These are phyloP conservation scores for Tylopilus sp. DNA, from an alignment of 1,284 basidiomycete genomes.

Conservation along the genomic window DNA sequence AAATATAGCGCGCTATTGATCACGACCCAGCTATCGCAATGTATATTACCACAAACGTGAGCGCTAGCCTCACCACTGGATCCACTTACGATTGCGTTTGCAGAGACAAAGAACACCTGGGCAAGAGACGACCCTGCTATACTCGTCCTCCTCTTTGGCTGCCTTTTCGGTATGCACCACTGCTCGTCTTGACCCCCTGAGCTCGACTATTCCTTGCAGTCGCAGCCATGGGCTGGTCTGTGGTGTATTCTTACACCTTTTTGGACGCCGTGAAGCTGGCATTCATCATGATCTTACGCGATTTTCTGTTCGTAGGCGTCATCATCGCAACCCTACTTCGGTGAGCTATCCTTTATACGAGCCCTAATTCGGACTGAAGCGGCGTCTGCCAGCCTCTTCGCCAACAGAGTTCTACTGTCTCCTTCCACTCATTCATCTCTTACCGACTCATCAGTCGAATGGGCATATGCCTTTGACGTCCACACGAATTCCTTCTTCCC, in stretches of 20 bases:
- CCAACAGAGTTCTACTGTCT: slow-evolving; percentile 68
- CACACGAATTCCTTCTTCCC: slow-evolving; percentile 96
- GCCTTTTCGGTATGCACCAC: slow-evolving; percentile 57
- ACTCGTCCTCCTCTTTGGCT: slow-evolving; percentile 76
- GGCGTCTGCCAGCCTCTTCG: slow-evolving; percentile 52
- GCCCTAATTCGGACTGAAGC: neutral
- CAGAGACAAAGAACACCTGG: slow-evolving; percentile 98
- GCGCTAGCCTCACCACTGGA: neutral
- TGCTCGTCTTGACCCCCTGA: neutral
- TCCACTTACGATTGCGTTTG: neutral
- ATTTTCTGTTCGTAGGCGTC: slow-evolving; percentile 77
- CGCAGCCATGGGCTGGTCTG: slow-evolving; percentile 77
- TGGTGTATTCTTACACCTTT: slow-evolving; percentile 71
- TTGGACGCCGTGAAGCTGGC: slow-evolving; percentile 60
- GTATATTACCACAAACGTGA: slow-evolving; percentile 89
- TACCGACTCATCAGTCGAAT: slow-evolving; percentile 76
- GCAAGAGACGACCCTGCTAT: slow-evolving; percentile 94
- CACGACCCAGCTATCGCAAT: slow-evolving; percentile 67
- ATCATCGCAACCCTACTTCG: slow-evolving; percentile 76
- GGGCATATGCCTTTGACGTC: slow-evolving; percentile 92
- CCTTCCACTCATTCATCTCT: slow-evolving; percentile 71
- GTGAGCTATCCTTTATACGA: slow-evolving; percentile 37
- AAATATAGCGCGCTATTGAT: slow-evolving; percentile 12
- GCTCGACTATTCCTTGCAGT: slow-evolving; percentile 41
- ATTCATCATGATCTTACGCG: slow-evolving; percentile 80